Evolutionary conservation across 805 yeast genomes (phyloP).

Genomic region (Candida ipomoeae): DNA sequence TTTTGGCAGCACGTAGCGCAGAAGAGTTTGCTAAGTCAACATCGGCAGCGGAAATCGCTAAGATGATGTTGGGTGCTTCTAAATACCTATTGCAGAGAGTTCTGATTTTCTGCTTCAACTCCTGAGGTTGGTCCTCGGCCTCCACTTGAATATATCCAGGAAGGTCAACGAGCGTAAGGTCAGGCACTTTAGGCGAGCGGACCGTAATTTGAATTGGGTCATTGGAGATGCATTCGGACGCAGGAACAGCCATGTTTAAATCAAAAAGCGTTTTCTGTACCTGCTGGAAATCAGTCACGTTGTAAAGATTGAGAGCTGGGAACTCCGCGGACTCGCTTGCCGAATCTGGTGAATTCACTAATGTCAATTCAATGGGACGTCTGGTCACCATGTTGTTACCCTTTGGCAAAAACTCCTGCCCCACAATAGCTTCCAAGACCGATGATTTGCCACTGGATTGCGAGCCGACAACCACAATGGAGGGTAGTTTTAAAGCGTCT

Average conservation of each 20-base stretch:
- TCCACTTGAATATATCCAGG: constrained; percentile 98
- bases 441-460: constrained; percentile 97
- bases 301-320: constrained; percentile 80
- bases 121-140: constrained; percentile 92
- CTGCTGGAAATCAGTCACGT: constrained; percentile 80
- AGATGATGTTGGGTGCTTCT: constrained; percentile 86
- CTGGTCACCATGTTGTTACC: constrained; percentile 98
- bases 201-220: constrained; percentile 93
- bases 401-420: constrained; percentile 96
- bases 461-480: constrained; percentile 95
- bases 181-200: constrained; percentile 84
- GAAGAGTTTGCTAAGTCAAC: constrained; percentile 96
- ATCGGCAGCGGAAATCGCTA: constrained; percentile 96
- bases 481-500: constrained; percentile 78
- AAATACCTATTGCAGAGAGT: constrained; percentile 80
- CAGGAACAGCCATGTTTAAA: constrained; percentile 88
- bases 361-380: constrained; percentile 92
- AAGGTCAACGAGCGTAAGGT: constrained; percentile 86
- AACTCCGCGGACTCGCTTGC: constrained; percentile 90
- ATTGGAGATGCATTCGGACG: constrained; percentile 76
- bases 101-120: constrained; percentile 73
- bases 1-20: constrained; percentile 84
- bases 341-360: constrained; percentile 76
- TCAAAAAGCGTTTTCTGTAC: constrained; percentile 87
- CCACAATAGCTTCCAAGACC: constrained; percentile 92